A percentile compares a stretch with the other conserved stretches of the same genome.
Conservation (phyloP, 2,329 filamentous ascomycete species). For the Lecanicillium sp. region DNA sequence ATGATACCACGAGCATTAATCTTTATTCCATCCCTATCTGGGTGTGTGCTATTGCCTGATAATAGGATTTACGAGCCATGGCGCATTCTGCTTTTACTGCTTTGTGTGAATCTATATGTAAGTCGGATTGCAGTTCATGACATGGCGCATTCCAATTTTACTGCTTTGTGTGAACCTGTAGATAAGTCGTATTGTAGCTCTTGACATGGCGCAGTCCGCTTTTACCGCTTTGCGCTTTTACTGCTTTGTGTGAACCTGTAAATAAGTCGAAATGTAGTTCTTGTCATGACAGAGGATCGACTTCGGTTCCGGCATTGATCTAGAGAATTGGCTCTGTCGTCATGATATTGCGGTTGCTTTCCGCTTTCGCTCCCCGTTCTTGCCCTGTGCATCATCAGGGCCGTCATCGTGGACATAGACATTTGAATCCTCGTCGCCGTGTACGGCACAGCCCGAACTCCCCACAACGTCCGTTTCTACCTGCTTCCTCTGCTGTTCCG, state of each 20-base stretch:
- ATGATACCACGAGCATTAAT: slow-evolving; percentile 12
- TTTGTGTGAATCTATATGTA: not conserved
- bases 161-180: not conserved
- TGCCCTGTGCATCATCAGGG: not conserved
- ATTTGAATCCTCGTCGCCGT: not conserved
- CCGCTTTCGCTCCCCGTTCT: not conserved
- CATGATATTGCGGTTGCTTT: not conserved
- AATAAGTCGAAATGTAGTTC: too few species aligned
- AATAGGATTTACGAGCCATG: too few species aligned
- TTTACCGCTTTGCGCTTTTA: not conserved
- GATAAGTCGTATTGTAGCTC: not conserved
- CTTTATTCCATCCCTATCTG: too few species aligned
- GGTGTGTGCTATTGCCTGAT: too few species aligned
- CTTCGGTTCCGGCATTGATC: too few species aligned
- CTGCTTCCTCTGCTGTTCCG: slow-evolving; percentile 14
- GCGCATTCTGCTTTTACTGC: not conserved
- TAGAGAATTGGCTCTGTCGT: not conserved
- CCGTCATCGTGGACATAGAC: not conserved
- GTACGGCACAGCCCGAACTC: not conserved
- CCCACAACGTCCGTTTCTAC: not conserved
- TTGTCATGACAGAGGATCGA: too few species aligned
- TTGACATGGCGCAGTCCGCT: too few species aligned
- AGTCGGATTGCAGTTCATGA: too few species aligned
- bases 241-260: not conserved
- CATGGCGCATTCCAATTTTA: not conserved